A percentile compares a stretch with the other conserved stretches of the same genome.
phyloP scores from a whole-genome alignment of 1,139 yeast genomes.

The Kurtzmaniella quercitrusa region DNA sequence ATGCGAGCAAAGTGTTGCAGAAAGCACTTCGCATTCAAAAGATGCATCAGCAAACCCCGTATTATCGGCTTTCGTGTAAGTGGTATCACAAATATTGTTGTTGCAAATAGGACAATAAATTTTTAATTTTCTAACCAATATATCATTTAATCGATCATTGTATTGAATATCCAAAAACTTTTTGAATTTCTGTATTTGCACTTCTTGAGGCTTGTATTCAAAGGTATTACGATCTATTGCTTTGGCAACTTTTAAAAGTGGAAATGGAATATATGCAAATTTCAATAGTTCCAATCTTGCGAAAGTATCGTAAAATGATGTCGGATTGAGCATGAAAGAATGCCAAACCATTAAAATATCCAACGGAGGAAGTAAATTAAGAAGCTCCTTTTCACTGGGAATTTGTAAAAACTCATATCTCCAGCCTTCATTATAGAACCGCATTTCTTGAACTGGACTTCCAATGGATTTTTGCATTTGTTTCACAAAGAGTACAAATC shows the following conservation, averaged over 20 bases:
- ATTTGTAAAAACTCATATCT: too few relatives aligned
- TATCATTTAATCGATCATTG: conserved; percentile 1
- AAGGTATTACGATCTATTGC: conserved; percentile 20
- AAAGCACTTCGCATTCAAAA: not conserved
- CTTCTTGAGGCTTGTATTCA: conserved; percentile 14
- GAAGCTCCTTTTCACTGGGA: too few relatives aligned
- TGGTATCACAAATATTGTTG: not conserved
- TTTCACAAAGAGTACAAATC: not conserved
- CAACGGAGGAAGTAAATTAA: conserved; percentile 21
- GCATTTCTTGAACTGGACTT: not conserved
- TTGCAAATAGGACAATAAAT: conserved; percentile 17
- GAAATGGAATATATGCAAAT: conserved; percentile 23
- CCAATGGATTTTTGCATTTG: not conserved
- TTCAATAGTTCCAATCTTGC: conserved; percentile 17
- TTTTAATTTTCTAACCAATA: conserved; percentile 1
- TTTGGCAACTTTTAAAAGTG: conserved; percentile 17
- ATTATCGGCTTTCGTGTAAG: conserved; percentile 11
- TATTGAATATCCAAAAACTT: not conserved
- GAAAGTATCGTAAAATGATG: conserved; percentile 23
- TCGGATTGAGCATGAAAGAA: conserved; percentile 15
- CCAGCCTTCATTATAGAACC: not conserved
- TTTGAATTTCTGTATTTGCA: not conserved
- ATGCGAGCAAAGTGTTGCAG: not conserved
- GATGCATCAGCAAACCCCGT: conserved; percentile 21
- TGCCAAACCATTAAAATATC: conserved; percentile 34